A percentile compares a stretch with the other conserved stretches of the same genome.
Conservation (phyloP, 495 filamentous ascomycete genomes). For the Penicillium mononematosum region DNA sequence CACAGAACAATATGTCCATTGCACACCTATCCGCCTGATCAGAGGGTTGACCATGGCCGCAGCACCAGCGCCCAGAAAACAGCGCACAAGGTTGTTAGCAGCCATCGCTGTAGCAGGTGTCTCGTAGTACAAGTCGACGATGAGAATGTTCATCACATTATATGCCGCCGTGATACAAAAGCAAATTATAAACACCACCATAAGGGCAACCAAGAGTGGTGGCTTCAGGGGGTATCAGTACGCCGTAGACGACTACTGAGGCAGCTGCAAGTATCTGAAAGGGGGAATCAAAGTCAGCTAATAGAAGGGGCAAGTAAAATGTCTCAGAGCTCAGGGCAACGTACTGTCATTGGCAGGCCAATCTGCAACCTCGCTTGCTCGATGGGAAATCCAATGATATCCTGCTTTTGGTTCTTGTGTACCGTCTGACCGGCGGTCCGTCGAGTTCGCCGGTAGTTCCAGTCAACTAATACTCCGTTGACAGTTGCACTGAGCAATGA, state of each 20-base stretch:
- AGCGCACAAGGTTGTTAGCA: slow-evolving; percentile 68
- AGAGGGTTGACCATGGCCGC: slow-evolving; percentile 60
- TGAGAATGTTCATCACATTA: slow-evolving; percentile 36
- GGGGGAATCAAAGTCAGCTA: neutral
- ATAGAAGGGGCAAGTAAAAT: neutral
- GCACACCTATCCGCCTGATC: slow-evolving; percentile 34
- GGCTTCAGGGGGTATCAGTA: slow-evolving; percentile 17
- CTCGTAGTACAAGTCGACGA: slow-evolving; percentile 63
- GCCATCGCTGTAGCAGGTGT: slow-evolving; percentile 63
- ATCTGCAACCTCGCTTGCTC: slow-evolving; percentile 45
- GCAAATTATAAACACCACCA: slow-evolving; percentile 54
- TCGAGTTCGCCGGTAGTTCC: slow-evolving; percentile 45
- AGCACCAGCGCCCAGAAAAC: slow-evolving; percentile 61
- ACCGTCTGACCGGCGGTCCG: slow-evolving; percentile 31
- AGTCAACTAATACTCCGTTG: slow-evolving; percentile 66
- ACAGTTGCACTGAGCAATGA: slow-evolving; percentile 71
- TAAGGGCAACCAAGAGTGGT: slow-evolving; percentile 48
- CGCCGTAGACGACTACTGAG: slow-evolving; percentile 20
- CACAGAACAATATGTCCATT: slow-evolving; percentile 24
- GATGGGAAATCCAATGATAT: slow-evolving; percentile 42
- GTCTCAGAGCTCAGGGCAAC: slow-evolving; percentile 3
- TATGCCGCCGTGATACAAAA: slow-evolving; percentile 54
- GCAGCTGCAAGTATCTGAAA: slow-evolving; percentile 20
- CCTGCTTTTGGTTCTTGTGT: slow-evolving; percentile 41
- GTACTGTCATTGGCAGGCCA: slow-evolving; percentile 34